Conservation (phyloP, 106 monocot genomes). For the Gastrodia elata region DNA sequence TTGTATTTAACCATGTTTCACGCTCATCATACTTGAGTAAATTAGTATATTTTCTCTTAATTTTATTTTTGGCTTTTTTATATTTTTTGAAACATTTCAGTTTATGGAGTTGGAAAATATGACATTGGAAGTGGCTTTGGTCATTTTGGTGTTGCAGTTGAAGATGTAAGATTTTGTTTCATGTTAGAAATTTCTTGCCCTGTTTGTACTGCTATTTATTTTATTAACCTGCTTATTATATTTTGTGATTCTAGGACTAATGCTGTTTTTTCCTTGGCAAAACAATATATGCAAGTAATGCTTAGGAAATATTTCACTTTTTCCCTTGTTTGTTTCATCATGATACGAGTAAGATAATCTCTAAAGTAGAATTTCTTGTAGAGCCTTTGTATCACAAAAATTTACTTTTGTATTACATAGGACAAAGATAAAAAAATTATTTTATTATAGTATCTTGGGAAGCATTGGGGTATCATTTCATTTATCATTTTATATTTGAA, state of each 20-base stretch:
- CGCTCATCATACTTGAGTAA: not conserved
- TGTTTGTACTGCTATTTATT: not conserved
- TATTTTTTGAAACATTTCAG: conserved; percentile 26
- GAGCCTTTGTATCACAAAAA: not conserved
- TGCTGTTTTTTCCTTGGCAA: not conserved
- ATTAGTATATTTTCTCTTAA: not conserved
- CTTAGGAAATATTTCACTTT: not conserved
- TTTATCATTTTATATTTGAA: not conserved
- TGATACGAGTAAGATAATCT: not conserved
- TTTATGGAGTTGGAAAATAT: conserved; percentile 86
- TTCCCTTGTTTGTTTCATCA: not conserved
- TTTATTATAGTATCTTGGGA: not conserved
- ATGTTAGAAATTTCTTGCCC: not conserved
- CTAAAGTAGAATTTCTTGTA: not conserved
- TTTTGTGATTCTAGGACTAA: not conserved
- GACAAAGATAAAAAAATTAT: not conserved
- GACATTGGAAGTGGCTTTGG: conserved; percentile 89
- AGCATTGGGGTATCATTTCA: not conserved
- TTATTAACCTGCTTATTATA: not conserved
- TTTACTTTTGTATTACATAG: not conserved
- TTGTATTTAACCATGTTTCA: not conserved
- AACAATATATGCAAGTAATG: not conserved
- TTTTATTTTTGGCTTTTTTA: not conserved
- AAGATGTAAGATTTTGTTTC: conserved; percentile 71
- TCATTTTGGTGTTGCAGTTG: conserved; percentile 91